phyloP scores from a whole-genome alignment of 2,329 filamentous ascomycete species.

The Fusarium sp. region DNA sequence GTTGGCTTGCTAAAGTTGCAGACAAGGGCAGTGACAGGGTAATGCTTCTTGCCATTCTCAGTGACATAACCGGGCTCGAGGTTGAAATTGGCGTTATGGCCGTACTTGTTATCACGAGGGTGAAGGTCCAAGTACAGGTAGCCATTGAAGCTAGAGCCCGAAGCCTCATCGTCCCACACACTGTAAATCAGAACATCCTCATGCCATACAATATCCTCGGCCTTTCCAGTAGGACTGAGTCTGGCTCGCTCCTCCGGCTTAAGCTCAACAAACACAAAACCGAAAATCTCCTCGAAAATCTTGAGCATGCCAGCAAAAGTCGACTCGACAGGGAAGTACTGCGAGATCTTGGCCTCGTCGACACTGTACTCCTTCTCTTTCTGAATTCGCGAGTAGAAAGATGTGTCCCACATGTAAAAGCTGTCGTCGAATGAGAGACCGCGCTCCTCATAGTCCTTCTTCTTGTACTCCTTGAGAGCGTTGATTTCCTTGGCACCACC shows the following conservation, averaged over 20 bases:
- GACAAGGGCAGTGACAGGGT: constrained; percentile 83
- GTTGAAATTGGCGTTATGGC: constrained; percentile 88
- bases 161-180: constrained; percentile 82
- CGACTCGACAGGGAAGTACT: constrained; percentile 84
- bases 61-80: constrained; percentile 78
- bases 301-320: constrained; percentile 83
- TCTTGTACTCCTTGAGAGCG: constrained; percentile 80
- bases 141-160: constrained; percentile 80
- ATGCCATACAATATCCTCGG: constrained; percentile 83
- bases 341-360: constrained; percentile 82
- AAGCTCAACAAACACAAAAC: constrained; percentile 82
- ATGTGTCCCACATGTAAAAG: constrained; percentile 87
- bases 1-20: constrained; percentile 90
- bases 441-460: constrained; percentile 73
- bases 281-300: constrained; percentile 87
- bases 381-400: constrained; percentile 84
- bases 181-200: constrained; percentile 85
- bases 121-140: constrained; percentile 88
- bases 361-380: constrained; percentile 84
- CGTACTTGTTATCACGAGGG: constrained; percentile 85
- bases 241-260: constrained; percentile 73
- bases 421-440: constrained; percentile 72
- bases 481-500: constrained; percentile 79
- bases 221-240: constrained; percentile 75
- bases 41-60: constrained; percentile 76